These are phyloP conservation scores for Gossypium anomalum DNA, from an alignment of 345 rosid species.

Conservation along the genomic window DNA sequence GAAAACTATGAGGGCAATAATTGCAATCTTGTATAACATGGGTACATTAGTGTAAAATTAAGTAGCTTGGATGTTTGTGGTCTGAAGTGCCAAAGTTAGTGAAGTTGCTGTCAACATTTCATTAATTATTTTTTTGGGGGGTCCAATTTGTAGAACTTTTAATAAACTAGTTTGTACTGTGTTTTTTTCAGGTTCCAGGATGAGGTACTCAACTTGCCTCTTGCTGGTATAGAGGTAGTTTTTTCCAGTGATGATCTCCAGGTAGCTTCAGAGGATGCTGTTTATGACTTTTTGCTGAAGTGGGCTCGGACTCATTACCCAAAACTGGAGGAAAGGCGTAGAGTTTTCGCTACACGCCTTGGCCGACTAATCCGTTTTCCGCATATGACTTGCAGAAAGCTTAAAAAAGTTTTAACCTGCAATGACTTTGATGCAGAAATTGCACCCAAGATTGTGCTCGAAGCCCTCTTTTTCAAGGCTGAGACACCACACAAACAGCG, in stretches of 20 bases:
- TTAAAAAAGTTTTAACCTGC: constrained; percentile 64
- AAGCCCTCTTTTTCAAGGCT: constrained; percentile 76
- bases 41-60: not conserved
- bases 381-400: constrained; percentile 62
- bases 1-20: not conserved
- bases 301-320: constrained; percentile 68
- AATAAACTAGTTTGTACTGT: not conserved
- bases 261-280: constrained; percentile 65
- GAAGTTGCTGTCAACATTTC: not conserved
- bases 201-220: constrained; percentile 70
- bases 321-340: constrained; percentile 56
- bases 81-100: not conserved
- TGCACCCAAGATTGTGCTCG: constrained; percentile 55
- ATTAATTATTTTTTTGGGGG: not conserved
- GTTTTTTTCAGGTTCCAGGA: constrained; percentile 46
- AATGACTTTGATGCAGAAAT: constrained; percentile 54
- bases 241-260: constrained; percentile 61
- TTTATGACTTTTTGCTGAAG: constrained; percentile 61
- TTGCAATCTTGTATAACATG: not conserved
- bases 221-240: constrained; percentile 72
- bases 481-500: constrained; percentile 53
- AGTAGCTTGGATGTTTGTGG: not conserved
- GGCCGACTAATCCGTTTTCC: constrained; percentile 71
- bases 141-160: not conserved
- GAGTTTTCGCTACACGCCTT: constrained; percentile 46